Conservation (phyloP, 2,329 filamentous ascomycete genomes). For the Metarhizium guizhouense region DNA sequence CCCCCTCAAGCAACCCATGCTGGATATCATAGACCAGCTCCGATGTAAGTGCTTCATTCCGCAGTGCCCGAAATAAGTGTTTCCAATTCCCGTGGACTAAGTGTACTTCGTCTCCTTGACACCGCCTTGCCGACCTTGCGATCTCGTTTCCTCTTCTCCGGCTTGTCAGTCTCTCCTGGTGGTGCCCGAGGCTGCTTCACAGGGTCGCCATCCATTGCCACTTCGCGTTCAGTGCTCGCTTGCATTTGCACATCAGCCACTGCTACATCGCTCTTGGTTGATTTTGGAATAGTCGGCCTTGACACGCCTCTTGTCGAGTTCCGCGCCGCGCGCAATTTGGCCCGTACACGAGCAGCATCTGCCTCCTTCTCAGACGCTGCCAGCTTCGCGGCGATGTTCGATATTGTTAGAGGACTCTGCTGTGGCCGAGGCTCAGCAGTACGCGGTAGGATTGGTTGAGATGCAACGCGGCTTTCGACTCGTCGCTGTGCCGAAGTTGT, state of each 20-base stretch:
- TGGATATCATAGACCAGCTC: background rate
- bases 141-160: conserved; percentile 40
- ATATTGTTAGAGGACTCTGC: conserved; percentile 52
- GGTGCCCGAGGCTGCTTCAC: conserved; percentile 14
- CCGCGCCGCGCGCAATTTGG: conserved; percentile 50
- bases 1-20: background rate
- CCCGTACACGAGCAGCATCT: conserved; percentile 52
- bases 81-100: conserved; percentile 68
- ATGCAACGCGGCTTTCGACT: background rate
- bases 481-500: background rate
- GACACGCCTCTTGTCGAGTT: conserved; percentile 22
- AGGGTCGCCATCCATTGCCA: conserved; percentile 22
- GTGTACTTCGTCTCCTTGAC: conserved; percentile 61
- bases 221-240: background rate
- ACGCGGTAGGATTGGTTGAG: background rate
- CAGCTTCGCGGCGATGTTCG: conserved; percentile 53
- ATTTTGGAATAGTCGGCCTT: conserved; percentile 14
- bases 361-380: conserved; percentile 56
- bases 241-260: background rate
- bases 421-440: conserved; percentile 19
- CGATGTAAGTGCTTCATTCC: conserved; percentile 22
- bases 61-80: conserved; percentile 46
- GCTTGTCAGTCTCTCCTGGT: conserved; percentile 12
- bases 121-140: conserved; percentile 44
- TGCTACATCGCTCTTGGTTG: background rate